phyloP scores from a whole-genome alignment of 257 asterid genomes.

The Mentha longifolia region DNA sequence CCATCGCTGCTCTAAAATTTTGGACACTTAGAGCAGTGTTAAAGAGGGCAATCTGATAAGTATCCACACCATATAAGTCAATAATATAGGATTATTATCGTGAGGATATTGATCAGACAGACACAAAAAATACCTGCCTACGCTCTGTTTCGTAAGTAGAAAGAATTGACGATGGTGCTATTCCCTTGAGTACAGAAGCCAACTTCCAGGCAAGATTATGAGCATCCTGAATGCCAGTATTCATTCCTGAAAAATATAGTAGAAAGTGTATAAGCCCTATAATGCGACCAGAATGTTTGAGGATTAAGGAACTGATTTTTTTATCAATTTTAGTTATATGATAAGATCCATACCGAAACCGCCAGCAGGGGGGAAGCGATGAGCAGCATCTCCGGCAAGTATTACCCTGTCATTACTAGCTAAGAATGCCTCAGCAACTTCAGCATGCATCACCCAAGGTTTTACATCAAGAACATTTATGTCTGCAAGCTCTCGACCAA shows the following conservation, averaged over 20 bases:
- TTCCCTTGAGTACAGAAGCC: constrained; percentile 73
- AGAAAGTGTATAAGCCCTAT: constrained; percentile 18
- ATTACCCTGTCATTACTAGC: constrained; percentile 63
- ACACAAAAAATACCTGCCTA: constrained; percentile 56
- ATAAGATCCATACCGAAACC: constrained; percentile 70
- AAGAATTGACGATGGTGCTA: constrained; percentile 67
- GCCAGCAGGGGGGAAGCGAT: constrained; percentile 98
- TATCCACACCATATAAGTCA: constrained; percentile 28
- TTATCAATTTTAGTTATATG: background rate
- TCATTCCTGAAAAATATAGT: constrained; percentile 70
- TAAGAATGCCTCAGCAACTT: constrained; percentile 81
- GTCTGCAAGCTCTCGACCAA: constrained; percentile 87
- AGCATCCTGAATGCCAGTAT: constrained; percentile 96
- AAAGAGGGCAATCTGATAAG: constrained; percentile 71
- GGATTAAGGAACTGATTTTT: background rate
- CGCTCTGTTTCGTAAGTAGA: constrained; percentile 89
- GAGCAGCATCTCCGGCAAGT: constrained; percentile 98
- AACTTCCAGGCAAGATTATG: constrained; percentile 99
- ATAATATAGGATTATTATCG: constrained; percentile 15
- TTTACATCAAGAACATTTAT: constrained; percentile 73
- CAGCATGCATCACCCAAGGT: constrained; percentile 99
- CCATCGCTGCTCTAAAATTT: constrained; percentile 92
- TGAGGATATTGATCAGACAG: constrained; percentile 12
- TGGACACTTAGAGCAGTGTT: constrained; percentile 85
- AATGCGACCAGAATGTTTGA: constrained; percentile 13